These are phyloP conservation scores for Erodium trifolium DNA, from an alignment of 441 rosid species.

Conservation along the genomic window DNA sequence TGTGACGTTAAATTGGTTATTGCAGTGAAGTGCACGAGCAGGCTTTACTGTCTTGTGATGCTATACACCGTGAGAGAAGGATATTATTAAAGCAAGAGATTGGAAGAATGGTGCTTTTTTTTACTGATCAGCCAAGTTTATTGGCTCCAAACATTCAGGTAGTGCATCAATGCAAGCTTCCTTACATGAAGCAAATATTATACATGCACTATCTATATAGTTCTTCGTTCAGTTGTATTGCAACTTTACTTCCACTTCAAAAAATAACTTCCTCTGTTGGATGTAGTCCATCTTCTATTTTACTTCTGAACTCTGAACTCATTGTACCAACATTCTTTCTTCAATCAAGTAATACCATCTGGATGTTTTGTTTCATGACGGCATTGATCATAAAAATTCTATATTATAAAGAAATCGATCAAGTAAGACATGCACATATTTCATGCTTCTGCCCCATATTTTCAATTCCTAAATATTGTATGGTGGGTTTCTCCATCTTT, in stretches of 20 bases:
- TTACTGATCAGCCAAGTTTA: conserved; percentile 97
- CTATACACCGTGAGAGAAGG: conserved; percentile 84
- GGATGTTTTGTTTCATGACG: not conserved
- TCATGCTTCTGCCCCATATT: not conserved
- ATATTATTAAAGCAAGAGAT: conserved; percentile 92
- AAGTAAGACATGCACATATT: not conserved
- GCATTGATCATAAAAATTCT: not conserved
- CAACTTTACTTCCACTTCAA: conserved; percentile 3
- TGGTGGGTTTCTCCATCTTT: not conserved
- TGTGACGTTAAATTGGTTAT: conserved; percentile 21
- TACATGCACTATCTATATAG: not conserved
- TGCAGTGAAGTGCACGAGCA: conserved; percentile 98
- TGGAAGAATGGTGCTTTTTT: conserved; percentile 97
- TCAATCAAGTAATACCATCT: not conserved
- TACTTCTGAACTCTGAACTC: not conserved
- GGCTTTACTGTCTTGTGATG: conserved; percentile 69
- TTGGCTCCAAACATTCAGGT: conserved; percentile 99
- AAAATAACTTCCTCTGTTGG: not conserved
- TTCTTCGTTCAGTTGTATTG: not conserved
- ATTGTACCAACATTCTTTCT: conserved; percentile 2
- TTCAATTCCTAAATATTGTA: not conserved
- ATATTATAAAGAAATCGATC: not conserved
- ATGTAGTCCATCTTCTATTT: not conserved
- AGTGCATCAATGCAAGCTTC: conserved; percentile 14
- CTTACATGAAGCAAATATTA: not conserved